Base-by-base conservation (phyloP, 2,329 filamentous ascomycete species). In the Diaporthe australafricana region DNA sequence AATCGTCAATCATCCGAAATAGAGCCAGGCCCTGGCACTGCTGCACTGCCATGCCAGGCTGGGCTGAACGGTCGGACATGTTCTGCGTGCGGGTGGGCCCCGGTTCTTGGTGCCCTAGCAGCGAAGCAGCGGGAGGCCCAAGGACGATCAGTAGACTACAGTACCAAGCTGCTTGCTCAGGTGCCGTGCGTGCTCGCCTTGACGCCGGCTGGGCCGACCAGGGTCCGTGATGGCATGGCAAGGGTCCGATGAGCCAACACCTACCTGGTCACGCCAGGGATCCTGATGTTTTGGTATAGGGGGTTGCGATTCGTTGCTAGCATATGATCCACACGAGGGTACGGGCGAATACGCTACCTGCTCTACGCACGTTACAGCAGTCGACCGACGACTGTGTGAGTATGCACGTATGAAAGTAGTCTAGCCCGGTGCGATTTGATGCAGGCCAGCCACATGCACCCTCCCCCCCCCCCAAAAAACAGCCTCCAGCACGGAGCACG, bases 1-100 rank as follows among this genome's bases (percentile, higher is more conserved):
- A 40, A 65, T 65, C 45, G 60, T 65, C 60, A 65, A 50, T 65
- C 60, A 50, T 65, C 60, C 60, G 60, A 65, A 65, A 65, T 65
- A 65, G 60, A 65, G 47, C 20, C 45, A 38, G 60, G 45, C 45
- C 60, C 60, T 22, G 60, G 45, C 30, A 50, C 60, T 65, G 32
- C 32, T n/a, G n/a, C n/a, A n/a, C n/a, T n/a, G n/a, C n/a, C n/a
- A n/a, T n/a, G 57, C 20, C 57, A 16, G 57, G 57, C 57, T 50
- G 42, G 60, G 60, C 60, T 65, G 60, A 40, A 48, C 48, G 60
- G 60, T 65, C 60, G 45, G 60, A 65, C 42, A 22, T 65, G 60
- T 42, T 65, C 60, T 65, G 60, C 20, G 30, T 20, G 30, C 60
- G 47, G 35, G 60, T 65, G 60, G 60, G 60, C 45, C 60, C n/a